Conservation (phyloP, 306 rosid species). For the Pyrus bretschneideri region DNA sequence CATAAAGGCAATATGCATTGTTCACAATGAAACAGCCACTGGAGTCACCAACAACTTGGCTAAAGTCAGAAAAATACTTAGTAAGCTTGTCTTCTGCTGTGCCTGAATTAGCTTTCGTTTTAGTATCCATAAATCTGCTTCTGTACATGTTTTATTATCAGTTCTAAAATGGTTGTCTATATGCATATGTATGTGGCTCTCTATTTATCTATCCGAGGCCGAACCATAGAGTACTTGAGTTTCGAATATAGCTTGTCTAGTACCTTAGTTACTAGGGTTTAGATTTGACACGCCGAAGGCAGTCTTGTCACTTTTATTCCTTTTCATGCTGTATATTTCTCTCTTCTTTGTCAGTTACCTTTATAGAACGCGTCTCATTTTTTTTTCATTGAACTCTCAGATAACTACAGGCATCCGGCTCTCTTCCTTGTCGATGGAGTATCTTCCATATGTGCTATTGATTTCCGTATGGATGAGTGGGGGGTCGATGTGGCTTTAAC, state of each 20-base stretch:
- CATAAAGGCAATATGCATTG: conserved; percentile 94
- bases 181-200: not conserved
- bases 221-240: not conserved
- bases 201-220: not conserved
- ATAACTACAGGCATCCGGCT: conserved; percentile 83
- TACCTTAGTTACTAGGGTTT: not conserved
- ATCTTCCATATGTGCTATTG: conserved; percentile 93
- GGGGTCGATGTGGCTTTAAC: conserved; percentile 95
- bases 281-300: not conserved
- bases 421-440: conserved; percentile 95
- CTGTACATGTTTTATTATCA: not conserved
- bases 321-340: not conserved
- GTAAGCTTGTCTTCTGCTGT: conserved; percentile 37
- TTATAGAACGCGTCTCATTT: conserved; percentile 10
- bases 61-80: conserved; percentile 69
- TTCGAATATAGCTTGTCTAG: not conserved
- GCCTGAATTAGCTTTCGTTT: not conserved
- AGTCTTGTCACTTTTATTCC: not conserved
- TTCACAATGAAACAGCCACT: conserved; percentile 97
- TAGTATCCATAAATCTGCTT: not conserved
- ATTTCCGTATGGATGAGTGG: conserved; percentile 99
- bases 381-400: conserved; percentile 40
- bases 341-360: not conserved
- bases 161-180: not conserved
- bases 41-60: conserved; percentile 90